Evolutionary conservation across 306 rosid genomes (phyloP).

Genomic region (Cicer bijugum): DNA sequence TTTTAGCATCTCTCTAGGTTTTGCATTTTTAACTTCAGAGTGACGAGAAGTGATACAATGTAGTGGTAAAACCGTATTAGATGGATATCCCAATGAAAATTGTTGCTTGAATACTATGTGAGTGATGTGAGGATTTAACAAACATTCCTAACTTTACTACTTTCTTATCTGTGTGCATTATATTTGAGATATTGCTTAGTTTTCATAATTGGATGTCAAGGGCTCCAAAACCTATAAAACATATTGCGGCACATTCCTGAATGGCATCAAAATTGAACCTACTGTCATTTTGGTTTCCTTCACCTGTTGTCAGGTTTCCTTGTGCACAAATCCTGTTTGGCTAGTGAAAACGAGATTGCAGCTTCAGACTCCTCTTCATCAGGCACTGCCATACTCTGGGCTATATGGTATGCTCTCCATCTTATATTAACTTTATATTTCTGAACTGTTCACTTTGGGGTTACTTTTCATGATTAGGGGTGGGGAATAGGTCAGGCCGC

Average conservation of each 20-base stretch:
- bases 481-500: too few relatives aligned
- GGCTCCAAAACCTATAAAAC: constrained; percentile 31
- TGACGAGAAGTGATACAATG: constrained; percentile 27
- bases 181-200: constrained; percentile 34
- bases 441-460: constrained; percentile 47
- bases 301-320: constrained; percentile 67
- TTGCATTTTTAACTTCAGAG: constrained; percentile 32
- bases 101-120: constrained; percentile 11
- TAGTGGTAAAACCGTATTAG: constrained; percentile 29
- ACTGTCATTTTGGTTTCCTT: constrained; percentile 41
- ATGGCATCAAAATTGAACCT: constrained; percentile 34
- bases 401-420: constrained; percentile 77
- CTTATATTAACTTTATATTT: constrained; percentile 49
- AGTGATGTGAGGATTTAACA: constrained; percentile 36
- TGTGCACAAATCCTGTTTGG: constrained; percentile 94
- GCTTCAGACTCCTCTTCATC: constrained; percentile 96
- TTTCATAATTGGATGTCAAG: constrained; percentile 36
- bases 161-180: constrained; percentile 23
- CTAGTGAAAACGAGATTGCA: constrained; percentile 96
- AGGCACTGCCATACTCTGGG: constrained; percentile 82
- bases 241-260: constrained; percentile 13
- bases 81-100: constrained; percentile 30
- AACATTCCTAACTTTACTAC: constrained; percentile 5
- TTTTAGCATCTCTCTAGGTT: constrained; percentile 30
- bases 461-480: constrained; percentile 9